Evolutionary conservation across 2,329 filamentous ascomycete genomes (phyloP), one percentile per base, ranked within the genome.

Genomic region (Colletotrichum tofieldiae): DNA sequence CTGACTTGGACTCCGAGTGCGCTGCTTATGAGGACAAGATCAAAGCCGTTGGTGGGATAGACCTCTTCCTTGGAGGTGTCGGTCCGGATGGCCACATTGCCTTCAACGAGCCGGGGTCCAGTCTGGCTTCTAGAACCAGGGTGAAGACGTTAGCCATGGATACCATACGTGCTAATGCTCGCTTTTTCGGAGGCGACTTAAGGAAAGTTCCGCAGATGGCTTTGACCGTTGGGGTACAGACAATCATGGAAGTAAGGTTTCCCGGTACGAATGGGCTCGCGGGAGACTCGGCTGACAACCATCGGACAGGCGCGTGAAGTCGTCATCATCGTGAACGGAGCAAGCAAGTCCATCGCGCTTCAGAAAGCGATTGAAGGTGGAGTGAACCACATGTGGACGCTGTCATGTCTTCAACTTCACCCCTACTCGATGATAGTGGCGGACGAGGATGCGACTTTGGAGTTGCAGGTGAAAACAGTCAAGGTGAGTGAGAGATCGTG

Each of bases 121-220:
- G 90, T 65, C 83, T 95, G 61, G 87, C 86, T 74, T 93, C 91
- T 65, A 87, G 92, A 52, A 94, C 93, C 2, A 86, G 93, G 64
- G 92, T 94, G 77, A 94, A 94, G 87, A 94, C 93, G 1, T 84
- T 95, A 60, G 92, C 93, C 37, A 93, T 93, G 79, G 93, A 94
- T 81, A 95, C 93, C 49, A 93, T 94, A 70, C 82, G 93, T 1
- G 93, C 92, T 62, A 95, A 95, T 80, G 92, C 91, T 39, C 86
- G 93, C 65, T 94, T 94, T 70, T 77, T 77, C 18, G 75, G 69
- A 0, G 75, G 75, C 2, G 74, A 77, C 23, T 23, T 76, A 54
- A 56, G 62, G 3, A 67, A 73, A 51, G 76, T 77, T 1, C 76
- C 76, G 5, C 70, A 65, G 11, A 77, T 76, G 75, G 76, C 76